Base-by-base conservation (phyloP, 257 asterid genomes). In the Capsicum rhomboideum region DNA sequence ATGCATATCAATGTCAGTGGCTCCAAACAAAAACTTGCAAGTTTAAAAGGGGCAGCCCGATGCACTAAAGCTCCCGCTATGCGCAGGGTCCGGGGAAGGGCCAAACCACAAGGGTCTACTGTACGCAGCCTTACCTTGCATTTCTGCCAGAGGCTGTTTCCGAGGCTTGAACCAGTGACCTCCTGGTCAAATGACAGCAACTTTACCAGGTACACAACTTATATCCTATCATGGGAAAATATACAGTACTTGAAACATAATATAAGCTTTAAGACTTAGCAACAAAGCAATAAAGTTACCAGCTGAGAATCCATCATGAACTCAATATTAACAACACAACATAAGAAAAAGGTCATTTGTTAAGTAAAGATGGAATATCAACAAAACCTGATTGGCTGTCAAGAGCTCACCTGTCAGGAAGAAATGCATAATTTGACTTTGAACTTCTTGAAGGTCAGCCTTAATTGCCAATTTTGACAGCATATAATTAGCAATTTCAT, bases 381-480 rank as follows among this genome's bases (percentile, higher is more conserved):
- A 28, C 44, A 77, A 77, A 52, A 77, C 28, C 63, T 50, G 63
- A 77, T 77, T 16, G 14, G 50, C 46, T 11, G 26, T 50, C 44
- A 55, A 85, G 80, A 20, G 63, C 88, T 85, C 89, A 96, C 99
- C 98, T 31, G 87, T 82, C 86, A 94, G 89, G 85, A 94, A 89
- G 86, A 96, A 92, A 18, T 86, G 92, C 88, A 90, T 80, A n/a
- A 94, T 85, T 52, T 88, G 93, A 83, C 85, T 91, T 75, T 85
- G 94, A 87, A 90, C 94, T 83, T 91, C 94, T 85, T 85, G 93
- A 83, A 93, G 91, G 87, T 88, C 93, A 71, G 91, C 89, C 90
- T 90, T 90, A 50, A 90, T 88, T 67, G 89, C 90, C 89, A 96
- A 87, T 87, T 85, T 91, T 40, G 92, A 86, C 85, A 90, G 91